Evolutionary conservation across 179 eudicot genomes (phyloP).

Genomic region (Camellia oleifera): DNA sequence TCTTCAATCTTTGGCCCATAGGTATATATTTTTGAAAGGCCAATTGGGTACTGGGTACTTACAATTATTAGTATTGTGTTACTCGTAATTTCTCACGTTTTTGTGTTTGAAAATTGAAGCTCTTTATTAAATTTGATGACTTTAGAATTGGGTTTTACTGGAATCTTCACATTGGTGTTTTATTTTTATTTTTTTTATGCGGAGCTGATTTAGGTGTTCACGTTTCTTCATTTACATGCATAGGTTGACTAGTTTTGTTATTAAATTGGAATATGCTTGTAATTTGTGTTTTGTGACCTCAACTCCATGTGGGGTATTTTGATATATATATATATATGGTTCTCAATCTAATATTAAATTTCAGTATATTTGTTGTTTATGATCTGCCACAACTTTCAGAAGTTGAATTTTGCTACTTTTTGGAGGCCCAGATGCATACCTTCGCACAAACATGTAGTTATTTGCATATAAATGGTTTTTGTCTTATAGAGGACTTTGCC

Average conservation of each 20-base stretch:
- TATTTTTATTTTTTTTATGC: too few relatives aligned
- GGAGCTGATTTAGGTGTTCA: too few relatives aligned
- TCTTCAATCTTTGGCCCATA: too few relatives aligned
- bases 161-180: neutral
- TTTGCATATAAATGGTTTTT: neutral
- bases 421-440: neutral
- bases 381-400: neutral
- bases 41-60: neutral
- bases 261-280: neutral
- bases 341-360: neutral
- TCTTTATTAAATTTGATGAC: neutral
- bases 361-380: neutral
- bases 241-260: neutral
- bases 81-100: neutral
- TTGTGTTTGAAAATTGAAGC: neutral
- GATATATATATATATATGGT: neutral
- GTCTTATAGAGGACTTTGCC: neutral
- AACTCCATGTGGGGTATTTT: neutral
- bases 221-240: neutral
- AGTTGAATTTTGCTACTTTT: neutral
- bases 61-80: neutral
- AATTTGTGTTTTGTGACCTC: slow-evolving; percentile 2
- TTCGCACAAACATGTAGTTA: neutral
- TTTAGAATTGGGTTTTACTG: neutral
- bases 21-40: neutral